Evolutionary conservation across 2,329 filamentous ascomycete genomes (phyloP).

Genomic region (Ascochyta rabiei): DNA sequence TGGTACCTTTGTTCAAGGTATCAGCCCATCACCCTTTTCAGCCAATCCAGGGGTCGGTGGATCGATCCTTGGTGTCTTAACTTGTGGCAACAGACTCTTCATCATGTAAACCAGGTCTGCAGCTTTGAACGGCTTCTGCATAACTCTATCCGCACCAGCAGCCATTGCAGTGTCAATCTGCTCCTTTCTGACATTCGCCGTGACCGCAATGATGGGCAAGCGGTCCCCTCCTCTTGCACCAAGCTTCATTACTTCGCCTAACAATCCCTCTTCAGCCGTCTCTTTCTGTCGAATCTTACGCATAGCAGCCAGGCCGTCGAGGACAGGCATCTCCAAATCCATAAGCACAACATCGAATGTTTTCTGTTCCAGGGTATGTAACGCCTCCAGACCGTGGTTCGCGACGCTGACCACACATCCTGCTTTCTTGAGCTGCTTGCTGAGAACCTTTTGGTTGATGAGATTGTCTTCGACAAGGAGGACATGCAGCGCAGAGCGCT

Average conservation of each 20-base stretch:
- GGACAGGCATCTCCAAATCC: slow-evolving; percentile 64
- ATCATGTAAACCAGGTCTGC: slow-evolving; percentile 44
- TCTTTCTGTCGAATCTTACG: slow-evolving; percentile 57
- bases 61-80: slow-evolving; percentile 23
- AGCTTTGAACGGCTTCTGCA: slow-evolving; percentile 47
- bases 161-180: slow-evolving; percentile 44
- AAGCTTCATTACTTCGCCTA: slow-evolving; percentile 25
- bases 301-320: slow-evolving; percentile 54
- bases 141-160: slow-evolving; percentile 45
- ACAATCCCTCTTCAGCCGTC: slow-evolving; percentile 33
- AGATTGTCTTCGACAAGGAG: slow-evolving; percentile 49
- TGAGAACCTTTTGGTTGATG: slow-evolving; percentile 48
- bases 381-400: slow-evolving; percentile 48
- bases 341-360: slow-evolving; percentile 47
- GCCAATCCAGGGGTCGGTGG: slow-evolving; percentile 23
- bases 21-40: slow-evolving; percentile 17
- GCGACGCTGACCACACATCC: slow-evolving; percentile 39
- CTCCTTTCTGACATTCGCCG: slow-evolving; percentile 46
- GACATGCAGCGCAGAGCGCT: slow-evolving; percentile 27
- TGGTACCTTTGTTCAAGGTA: slow-evolving; percentile 16
- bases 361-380: slow-evolving; percentile 37
- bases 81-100: slow-evolving; percentile 38
- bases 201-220: slow-evolving; percentile 47
- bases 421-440: slow-evolving; percentile 45
- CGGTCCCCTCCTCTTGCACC: slow-evolving; percentile 26